Evolutionary conservation across 768 basidiomycete species (phyloP).

Genomic region (Udeniomyces megalosporus): DNA sequence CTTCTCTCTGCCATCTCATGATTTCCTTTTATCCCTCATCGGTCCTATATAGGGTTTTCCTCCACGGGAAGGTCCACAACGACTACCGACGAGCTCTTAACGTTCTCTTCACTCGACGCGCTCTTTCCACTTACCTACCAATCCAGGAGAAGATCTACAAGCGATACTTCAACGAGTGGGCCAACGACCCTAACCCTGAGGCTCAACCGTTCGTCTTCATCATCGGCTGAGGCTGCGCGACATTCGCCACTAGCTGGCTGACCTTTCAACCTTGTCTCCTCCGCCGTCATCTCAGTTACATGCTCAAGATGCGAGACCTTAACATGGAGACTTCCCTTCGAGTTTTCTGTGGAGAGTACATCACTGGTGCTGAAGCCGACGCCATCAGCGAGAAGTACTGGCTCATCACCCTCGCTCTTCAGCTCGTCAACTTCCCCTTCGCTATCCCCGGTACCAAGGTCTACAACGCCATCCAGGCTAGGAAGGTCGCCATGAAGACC

Average conservation of each 20-base stretch:
- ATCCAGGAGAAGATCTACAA: conserved; percentile 73
- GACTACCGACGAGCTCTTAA: conserved; percentile 87
- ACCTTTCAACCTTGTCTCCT: not conserved
- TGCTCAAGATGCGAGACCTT: conserved; percentile 79
- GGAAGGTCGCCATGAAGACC: conserved; percentile 55
- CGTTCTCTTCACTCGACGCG: conserved; percentile 80
- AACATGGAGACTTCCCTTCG: conserved; percentile 96
- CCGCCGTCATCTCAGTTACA: conserved; percentile 33
- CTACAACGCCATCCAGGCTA: conserved; percentile 77
- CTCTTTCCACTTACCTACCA: conserved; percentile 71
- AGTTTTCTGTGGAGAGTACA: conserved; percentile 86
- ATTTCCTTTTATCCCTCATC: not conserved
- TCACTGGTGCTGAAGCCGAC: conserved; percentile 56
- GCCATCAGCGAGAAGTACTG: conserved; percentile 92
- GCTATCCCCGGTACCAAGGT: conserved; percentile 92
- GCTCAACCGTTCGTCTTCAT: conserved; percentile 29
- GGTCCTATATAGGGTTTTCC: conserved; percentile 60
- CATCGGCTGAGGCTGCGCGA: not conserved
- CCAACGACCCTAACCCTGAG: conserved; percentile 38
- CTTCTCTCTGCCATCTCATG: not conserved
- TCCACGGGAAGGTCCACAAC: conserved; percentile 80
- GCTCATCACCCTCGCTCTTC: conserved; percentile 83
- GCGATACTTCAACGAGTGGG: conserved; percentile 59
- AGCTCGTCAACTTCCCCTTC: conserved; percentile 97
- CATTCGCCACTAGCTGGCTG: no score